Base-by-base conservation (phyloP, 441 rosid genomes). In the Pelargonium fulgidum region DNA sequence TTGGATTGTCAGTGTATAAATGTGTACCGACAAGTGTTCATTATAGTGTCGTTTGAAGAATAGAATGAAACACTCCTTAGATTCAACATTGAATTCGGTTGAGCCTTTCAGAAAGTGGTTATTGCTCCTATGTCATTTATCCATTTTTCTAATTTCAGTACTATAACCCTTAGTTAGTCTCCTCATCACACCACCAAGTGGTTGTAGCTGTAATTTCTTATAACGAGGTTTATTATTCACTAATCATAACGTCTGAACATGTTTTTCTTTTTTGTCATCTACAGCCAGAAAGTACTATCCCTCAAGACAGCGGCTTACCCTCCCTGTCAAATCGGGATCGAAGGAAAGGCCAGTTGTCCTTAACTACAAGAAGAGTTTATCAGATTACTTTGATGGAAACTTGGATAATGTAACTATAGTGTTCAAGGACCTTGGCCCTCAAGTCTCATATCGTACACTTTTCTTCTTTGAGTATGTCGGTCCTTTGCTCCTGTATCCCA, bases 351-450 rank as follows among this genome's bases (percentile, higher is more conserved):
- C 99, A 20, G 76, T 79, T 0, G 83, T 78, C 68, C 93, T 93
- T 11, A 77, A 66, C 79, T 80, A 77, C 85, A 88, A 81, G 83
- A 89, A 89, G 79, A 77, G 85, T 72, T 90, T 93, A 29, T 76
- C 84, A 73, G 93, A 86, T 41, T 93, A 93, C 75, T 68, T 66
- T 66, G 91, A 87, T 82, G 93, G 88, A 56, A 88, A 87, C 78
- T 73, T 67, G 1, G 78, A 74, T 61, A 80, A 68, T 64, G 65
- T 91, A 71, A 89, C 92, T 39, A 82, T 93, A 48, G 83, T 91
- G 70, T 86, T 93, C 76, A 93, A 89, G 86, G 99, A 93, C 81
- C 80, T 93, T 70, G 99, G 99, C 59, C 86, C 92, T n/a, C 99
- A 93, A 85, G 95, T 93, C 72, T 91, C 93, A n/a, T 91, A 93